Evolutionary conservation across 1,139 yeast genomes (phyloP).

Genomic region (Yamadazyma spencermartinsiae): DNA sequence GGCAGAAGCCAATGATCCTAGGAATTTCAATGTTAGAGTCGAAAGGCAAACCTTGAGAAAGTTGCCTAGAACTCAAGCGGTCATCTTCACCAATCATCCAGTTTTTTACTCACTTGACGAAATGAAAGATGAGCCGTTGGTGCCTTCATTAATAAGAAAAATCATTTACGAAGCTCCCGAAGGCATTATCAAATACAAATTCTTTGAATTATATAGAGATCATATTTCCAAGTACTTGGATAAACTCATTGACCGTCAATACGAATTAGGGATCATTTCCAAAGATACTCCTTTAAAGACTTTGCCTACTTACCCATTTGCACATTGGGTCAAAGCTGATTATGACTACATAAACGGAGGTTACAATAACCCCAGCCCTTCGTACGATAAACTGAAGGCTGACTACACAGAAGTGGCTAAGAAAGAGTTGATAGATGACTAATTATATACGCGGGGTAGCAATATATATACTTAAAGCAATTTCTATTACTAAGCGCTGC

Average conservation of each 20-base stretch:
- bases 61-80: conserved; percentile 48
- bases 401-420: conserved; percentile 15
- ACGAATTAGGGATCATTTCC: conserved; percentile 53
- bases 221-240: conserved; percentile 61
- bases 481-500: too few relatives aligned
- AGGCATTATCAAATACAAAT: conserved; percentile 62
- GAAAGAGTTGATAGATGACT: conserved; percentile 11
- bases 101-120: conserved; percentile 68
- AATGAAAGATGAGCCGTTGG: conserved; percentile 74
- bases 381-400: conserved; percentile 21
- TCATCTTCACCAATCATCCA: conserved; percentile 66
- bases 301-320: conserved; percentile 63
- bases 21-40: conserved; percentile 56
- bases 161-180: conserved; percentile 68
- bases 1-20: conserved; percentile 30
- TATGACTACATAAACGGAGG: conserved; percentile 46
- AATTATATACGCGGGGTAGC: background rate
- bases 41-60: conserved; percentile 56
- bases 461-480: too few relatives aligned
- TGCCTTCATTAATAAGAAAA: conserved; percentile 65
- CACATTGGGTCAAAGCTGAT: conserved; percentile 46
- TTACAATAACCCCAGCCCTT: conserved; percentile 47
- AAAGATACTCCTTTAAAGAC: conserved; percentile 62
- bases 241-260: conserved; percentile 54
- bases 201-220: conserved; percentile 56